These are phyloP conservation scores for Tremella fuciformis DNA, from an alignment of 768 basidiomycete genomes.

Conservation along the genomic window DNA sequence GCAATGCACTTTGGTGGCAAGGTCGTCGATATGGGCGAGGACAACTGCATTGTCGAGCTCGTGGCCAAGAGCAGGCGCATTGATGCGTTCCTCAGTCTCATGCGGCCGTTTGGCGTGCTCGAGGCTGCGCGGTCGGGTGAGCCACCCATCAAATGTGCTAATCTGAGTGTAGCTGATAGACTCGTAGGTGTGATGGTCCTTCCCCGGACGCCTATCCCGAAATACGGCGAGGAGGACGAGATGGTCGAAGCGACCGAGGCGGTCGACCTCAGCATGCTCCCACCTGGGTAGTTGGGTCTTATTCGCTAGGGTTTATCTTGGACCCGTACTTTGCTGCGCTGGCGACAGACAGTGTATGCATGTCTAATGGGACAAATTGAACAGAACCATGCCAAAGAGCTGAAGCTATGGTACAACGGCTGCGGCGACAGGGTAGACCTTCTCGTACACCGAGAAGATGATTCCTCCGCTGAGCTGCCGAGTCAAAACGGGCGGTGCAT, in stretches of 20 bases:
- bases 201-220: conserved; percentile 86
- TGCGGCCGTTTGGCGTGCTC: conserved; percentile 92
- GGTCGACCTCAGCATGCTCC: conserved; percentile 88
- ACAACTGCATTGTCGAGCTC: conserved; percentile 91
- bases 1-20: conserved; percentile 85
- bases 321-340: no score
- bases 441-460: conserved; percentile 10
- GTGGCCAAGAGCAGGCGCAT: conserved; percentile 88
- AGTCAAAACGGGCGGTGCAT: neutral
- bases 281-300: conserved; percentile 69
- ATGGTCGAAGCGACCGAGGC: conserved; percentile 58
- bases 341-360: no score
- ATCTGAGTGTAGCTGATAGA: conserved; percentile 5
- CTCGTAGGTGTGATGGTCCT: conserved; percentile 93
- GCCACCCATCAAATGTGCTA: conserved; percentile 23
- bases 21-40: conserved; percentile 90
- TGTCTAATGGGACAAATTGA: no score
- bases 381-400: no score
- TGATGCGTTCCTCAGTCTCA: conserved; percentile 82
- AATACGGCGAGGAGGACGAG: conserved; percentile 60
- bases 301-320: neutral
- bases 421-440: conserved; percentile 7
- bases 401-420: neutral
- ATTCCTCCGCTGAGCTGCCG: conserved; percentile 8
- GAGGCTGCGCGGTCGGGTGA: conserved; percentile 91